Conservation (phyloP, 1,139 yeast species). For the Ashbya aceris region DNA sequence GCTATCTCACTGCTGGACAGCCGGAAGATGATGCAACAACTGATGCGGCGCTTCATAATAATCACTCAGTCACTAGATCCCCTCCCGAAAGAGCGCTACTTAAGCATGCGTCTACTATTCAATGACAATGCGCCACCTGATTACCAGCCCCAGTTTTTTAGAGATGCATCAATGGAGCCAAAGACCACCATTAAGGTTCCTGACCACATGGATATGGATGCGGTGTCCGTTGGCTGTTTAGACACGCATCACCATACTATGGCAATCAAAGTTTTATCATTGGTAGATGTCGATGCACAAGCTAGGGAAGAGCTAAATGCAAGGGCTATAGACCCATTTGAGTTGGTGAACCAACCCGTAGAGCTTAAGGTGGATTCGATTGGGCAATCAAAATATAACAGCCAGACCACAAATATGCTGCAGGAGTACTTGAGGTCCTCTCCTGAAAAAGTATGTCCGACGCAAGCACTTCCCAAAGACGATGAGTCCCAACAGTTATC, state of each 20-base stretch:
- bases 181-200: conserved; percentile 27
- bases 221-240: conserved; percentile 21
- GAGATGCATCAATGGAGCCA: conserved; percentile 35
- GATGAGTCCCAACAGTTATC: background rate
- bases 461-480: conserved; percentile 19
- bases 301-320: conserved; percentile 4
- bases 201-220: conserved; percentile 13
- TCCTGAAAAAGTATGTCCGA: conserved; percentile 21
- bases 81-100: conserved; percentile 37
- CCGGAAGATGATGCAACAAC: conserved; percentile 35
- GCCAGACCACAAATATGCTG: conserved; percentile 30
- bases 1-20: conserved; percentile 28
- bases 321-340: conserved; percentile 28
- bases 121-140: conserved; percentile 38
- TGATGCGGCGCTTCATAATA: conserved; percentile 41
- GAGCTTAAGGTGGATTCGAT: conserved; percentile 4
- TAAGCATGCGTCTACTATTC: conserved; percentile 41
- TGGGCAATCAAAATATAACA: conserved; percentile 10
- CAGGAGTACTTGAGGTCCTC: conserved; percentile 25
- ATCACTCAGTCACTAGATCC: conserved; percentile 45
- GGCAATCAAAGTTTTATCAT: conserved; percentile 19
- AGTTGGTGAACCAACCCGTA: conserved; percentile 11
- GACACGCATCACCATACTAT: conserved; percentile 23
- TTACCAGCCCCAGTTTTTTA: conserved; percentile 42
- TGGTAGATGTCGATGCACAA: conserved; percentile 14